Evolutionary conservation across 2,329 filamentous ascomycete species (phyloP).

Genomic region (Hirsutella minnesotensis): DNA sequence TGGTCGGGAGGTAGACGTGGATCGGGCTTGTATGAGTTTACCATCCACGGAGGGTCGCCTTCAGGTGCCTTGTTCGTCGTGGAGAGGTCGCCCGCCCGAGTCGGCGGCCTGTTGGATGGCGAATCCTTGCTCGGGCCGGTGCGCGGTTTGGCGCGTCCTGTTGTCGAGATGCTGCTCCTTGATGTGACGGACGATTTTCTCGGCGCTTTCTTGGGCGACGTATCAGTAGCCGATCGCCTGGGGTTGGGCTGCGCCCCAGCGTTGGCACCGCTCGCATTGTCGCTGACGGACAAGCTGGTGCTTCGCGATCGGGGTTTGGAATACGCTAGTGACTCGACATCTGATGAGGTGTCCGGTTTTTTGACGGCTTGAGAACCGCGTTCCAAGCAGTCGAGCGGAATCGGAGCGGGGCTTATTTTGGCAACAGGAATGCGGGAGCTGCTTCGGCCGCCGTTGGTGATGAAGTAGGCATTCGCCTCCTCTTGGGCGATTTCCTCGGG

Average conservation of each 20-base stretch:
- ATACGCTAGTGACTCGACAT: constrained; percentile 36
- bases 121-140: constrained; percentile 40
- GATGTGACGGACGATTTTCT: constrained; percentile 34
- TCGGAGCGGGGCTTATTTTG: constrained; percentile 65
- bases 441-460: constrained; percentile 42
- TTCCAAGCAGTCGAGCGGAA: constrained; percentile 60
- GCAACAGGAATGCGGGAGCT: constrained; percentile 80
- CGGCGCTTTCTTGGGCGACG: constrained; percentile 34
- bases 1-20: constrained; percentile 88
- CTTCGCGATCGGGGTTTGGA: constrained; percentile 58
- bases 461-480: constrained; percentile 38
- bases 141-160: constrained; percentile 48
- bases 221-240: constrained; percentile 34
- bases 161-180: constrained; percentile 27
- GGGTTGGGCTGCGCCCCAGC: constrained; percentile 13
- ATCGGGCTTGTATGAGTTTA: constrained; percentile 90
- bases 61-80: constrained; percentile 58
- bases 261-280: constrained; percentile 7
- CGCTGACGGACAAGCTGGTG: constrained; percentile 44
- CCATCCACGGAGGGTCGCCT: constrained; percentile 91
- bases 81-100: constrained; percentile 46
- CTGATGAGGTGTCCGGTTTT: constrained; percentile 40
- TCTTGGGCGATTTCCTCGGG: constrained; percentile 66
- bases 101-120: constrained; percentile 44
- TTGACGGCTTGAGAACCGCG: constrained; percentile 59